Base-by-base conservation (phyloP, 306 rosid genomes). In the Malus orientalis region DNA sequence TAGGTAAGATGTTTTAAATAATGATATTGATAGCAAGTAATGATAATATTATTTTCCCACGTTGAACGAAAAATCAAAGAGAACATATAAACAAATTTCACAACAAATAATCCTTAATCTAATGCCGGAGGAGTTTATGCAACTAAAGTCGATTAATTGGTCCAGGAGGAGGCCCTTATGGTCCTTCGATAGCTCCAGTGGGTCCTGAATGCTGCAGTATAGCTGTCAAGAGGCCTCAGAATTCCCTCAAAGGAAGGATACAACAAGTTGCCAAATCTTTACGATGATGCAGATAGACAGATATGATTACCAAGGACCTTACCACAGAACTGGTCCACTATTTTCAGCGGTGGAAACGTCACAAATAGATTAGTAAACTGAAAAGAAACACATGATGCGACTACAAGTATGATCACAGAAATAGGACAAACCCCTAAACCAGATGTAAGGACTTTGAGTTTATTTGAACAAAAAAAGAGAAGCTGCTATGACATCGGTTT, bases 311-410 rank as follows among this genome's bases (percentile, higher is more conserved):
- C 45, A 51, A 14, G 59, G 67, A 14, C 19, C 85, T 54, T 62
- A 69, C 84, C 81, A 57, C n/a, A 42, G 11, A 60, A 38, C 27
- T 1, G 33, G 75, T 74, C 82, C 69, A 71, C 67, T 45, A 71
- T 14, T 68, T 61, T 68, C 36, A 65, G 59, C 38, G 59, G 51
- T 3, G 64, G 57, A 76, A 68, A 78, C 23, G 74, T 75, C 51
- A 74, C 23, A 27, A 75, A 44, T 38, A 11, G 63, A 49, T n/a
- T 25, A 36, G 62, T 30, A 36, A 65, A 20, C 40, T 9, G 20
- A 60, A 57, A 36, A 44, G n/a, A 38, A 59, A 76, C 29, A 30
- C 59, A 14, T 27, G 60, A 55, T 33, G 55, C 33, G 42, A 32
- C 47, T 59, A 67, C 33, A 53, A 44, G 58, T 67, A 53, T 36